Conservation (phyloP, 2,329 filamentous ascomycete genomes). For the Xylaria sp. region DNA sequence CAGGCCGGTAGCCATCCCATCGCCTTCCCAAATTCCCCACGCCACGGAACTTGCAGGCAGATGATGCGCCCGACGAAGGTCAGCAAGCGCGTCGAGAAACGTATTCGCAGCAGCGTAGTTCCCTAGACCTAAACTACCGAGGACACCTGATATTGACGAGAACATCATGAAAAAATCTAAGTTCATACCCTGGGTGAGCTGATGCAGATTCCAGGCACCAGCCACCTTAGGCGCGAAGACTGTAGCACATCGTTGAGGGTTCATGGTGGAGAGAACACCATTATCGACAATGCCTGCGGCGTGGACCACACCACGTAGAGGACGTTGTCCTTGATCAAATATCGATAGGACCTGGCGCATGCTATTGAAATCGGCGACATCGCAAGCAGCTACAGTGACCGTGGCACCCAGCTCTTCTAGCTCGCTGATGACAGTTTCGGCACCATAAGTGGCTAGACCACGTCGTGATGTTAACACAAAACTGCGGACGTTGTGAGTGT, state of each 20-base stretch:
- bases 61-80: conserved; percentile 38
- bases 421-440: background rate
- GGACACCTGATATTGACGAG: conserved; percentile 47
- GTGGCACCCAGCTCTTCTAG: background rate
- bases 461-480: background rate
- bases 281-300: conserved; percentile 46
- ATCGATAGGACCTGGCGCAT: background rate
- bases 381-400: background rate
- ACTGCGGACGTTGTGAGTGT: background rate
- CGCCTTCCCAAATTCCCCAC: conserved; percentile 47
- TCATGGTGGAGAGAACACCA: conserved; percentile 47
- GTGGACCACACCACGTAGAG: conserved; percentile 49
- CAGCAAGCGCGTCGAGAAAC: conserved; percentile 38
- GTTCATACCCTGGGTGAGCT: conserved; percentile 32
- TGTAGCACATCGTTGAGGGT: conserved; percentile 42
- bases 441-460: background rate
- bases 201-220: conserved; percentile 46
- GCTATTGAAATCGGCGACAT: background rate
- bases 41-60: conserved; percentile 46
- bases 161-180: conserved; percentile 42
- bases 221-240: conserved; percentile 44
- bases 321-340: conserved; percentile 38
- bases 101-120: conserved; percentile 47
- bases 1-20: conserved; percentile 44
- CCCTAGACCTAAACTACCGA: conserved; percentile 44